phyloP scores from a whole-genome alignment of 2,329 filamentous ascomycete genomes.

The Botrytis hyacinthi region DNA sequence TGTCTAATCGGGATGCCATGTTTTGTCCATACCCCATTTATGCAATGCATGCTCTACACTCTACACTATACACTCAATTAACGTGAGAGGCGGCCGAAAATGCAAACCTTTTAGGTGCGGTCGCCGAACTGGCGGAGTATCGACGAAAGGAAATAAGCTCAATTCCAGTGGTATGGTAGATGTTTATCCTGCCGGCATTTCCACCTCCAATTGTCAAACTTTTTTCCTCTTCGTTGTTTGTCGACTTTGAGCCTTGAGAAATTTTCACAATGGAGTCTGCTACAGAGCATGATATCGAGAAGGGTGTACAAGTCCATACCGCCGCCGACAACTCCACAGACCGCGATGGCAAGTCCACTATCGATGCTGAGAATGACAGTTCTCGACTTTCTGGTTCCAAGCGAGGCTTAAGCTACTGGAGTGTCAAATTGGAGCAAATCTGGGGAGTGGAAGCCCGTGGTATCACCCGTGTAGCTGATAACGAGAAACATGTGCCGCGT shows the following conservation, averaged over 20 bases:
- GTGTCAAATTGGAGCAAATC: conserved; percentile 21
- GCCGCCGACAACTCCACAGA: conserved; percentile 1
- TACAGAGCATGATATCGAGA: conserved; percentile 23
- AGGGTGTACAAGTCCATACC: conserved; percentile 17
- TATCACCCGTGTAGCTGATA: conserved; percentile 53
- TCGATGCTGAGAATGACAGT: not conserved
- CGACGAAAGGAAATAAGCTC: conserved; percentile 13
- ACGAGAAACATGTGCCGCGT: conserved; percentile 51
- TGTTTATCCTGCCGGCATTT: not conserved
- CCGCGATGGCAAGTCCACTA: conserved; percentile 13
- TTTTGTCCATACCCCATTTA: conserved; percentile 1
- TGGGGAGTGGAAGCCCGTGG: conserved; percentile 51
- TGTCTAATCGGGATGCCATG: conserved; percentile 4
- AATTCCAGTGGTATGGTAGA: not conserved
- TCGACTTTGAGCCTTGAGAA: not conserved
- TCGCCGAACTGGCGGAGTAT: not conserved
- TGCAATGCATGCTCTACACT: conserved; percentile 5
- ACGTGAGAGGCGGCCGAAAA: not conserved
- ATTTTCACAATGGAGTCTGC: conserved; percentile 17
- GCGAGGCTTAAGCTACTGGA: conserved; percentile 15
- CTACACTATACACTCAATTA: not conserved
- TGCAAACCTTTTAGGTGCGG: not conserved
- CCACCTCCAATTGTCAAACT: not conserved
- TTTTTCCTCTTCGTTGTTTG: conserved; percentile 1
- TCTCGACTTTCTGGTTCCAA: not conserved